Conservation (phyloP, 306 rosid species). For the Ochetophila trinervis region DNA sequence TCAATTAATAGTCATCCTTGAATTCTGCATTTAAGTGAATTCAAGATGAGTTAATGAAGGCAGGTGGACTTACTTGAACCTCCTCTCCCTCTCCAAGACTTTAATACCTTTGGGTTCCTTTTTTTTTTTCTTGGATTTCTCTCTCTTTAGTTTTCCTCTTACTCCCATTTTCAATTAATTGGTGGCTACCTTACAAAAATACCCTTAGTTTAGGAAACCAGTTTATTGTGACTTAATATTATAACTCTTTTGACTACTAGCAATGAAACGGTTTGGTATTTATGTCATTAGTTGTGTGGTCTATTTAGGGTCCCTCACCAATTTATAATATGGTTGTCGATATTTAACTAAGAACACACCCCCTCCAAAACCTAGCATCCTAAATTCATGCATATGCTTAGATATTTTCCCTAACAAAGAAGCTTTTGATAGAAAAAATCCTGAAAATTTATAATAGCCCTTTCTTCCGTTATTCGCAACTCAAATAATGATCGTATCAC, state of each 20-base stretch:
- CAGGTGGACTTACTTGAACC: constrained; percentile 64
- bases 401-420: constrained; percentile 18
- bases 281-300: constrained; percentile 26
- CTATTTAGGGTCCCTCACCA: constrained; percentile 29
- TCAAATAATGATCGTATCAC: neutral
- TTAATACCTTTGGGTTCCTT: constrained; percentile 43
- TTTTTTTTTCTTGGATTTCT: neutral
- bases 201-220: constrained; percentile 13
- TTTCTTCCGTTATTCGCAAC: neutral
- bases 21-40: constrained; percentile 84
- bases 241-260: constrained; percentile 10
- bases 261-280: constrained; percentile 25
- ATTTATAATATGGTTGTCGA: constrained; percentile 30
- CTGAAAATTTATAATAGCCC: neutral
- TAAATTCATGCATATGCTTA: neutral
- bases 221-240: constrained; percentile 8
- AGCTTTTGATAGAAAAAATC: constrained; percentile 11
- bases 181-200: constrained; percentile 14
- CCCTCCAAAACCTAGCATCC: constrained; percentile 1
- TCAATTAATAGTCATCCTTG: constrained; percentile 62
- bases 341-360: constrained; percentile 19
- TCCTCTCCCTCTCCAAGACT: constrained; percentile 41
- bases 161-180: constrained; percentile 15
- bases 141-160: neutral
- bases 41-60: constrained; percentile 77